Percentiles rank a stretch among this genome's conserved stretches.
These are phyloP conservation scores for Podospora tetraspora DNA, from an alignment of 495 filamentous ascomycete species.

Conservation along the genomic window DNA sequence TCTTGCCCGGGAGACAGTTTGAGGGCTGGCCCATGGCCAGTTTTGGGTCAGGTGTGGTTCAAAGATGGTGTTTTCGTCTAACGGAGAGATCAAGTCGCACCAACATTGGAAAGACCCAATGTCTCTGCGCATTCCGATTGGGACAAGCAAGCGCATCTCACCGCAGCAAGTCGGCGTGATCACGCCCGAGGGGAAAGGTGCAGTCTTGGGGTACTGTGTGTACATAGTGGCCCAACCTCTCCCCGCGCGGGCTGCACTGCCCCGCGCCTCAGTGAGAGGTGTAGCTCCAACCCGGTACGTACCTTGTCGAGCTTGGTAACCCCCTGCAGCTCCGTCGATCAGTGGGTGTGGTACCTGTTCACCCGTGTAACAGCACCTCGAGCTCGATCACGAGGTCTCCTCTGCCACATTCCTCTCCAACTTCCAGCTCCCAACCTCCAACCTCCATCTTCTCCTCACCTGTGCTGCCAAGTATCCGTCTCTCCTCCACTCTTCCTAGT, in stretches of 20 bases:
- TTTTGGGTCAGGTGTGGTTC: background rate
- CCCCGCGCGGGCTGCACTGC: background rate
- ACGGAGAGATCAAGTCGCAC: background rate
- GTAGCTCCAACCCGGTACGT: background rate
- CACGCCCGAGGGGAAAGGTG: constrained; percentile 2
- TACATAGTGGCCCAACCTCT: background rate
- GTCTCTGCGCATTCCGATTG: background rate
- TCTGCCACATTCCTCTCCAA: background rate
- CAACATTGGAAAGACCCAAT: background rate
- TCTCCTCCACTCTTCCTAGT: background rate
- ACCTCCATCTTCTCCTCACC: background rate
- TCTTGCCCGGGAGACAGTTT: background rate
- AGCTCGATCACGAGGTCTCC: background rate
- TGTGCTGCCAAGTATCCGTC: background rate
- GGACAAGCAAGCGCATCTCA: background rate
- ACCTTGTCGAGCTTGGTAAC: background rate
- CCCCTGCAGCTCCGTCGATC: background rate
- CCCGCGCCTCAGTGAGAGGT: background rate
- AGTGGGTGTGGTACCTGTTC: background rate
- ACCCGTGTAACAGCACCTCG: background rate
- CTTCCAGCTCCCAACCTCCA: background rate
- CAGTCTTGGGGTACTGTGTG: background rate
- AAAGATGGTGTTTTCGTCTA: background rate
- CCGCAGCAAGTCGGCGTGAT: background rate
- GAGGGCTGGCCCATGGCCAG: background rate